Percentiles rank a stretch among this genome's conserved stretches.
These are phyloP conservation scores for Dactylonectria estremocensis DNA, from an alignment of 2,329 filamentous ascomycete species.

Conservation along the genomic window DNA sequence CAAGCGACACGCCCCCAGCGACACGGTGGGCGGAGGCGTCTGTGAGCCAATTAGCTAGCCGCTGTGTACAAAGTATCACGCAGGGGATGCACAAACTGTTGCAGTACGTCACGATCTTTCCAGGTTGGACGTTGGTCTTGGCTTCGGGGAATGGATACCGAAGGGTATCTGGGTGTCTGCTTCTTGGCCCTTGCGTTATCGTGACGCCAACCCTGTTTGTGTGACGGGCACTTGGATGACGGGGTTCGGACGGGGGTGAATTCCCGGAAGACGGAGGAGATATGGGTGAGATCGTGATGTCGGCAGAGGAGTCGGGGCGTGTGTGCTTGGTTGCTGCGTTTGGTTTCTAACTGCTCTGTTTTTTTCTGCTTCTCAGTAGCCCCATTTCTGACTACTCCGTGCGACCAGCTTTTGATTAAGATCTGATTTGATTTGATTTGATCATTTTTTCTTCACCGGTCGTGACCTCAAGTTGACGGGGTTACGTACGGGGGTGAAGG, in stretches of 20 bases:
- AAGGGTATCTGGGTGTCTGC: constrained; percentile 36
- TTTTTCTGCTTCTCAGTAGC: background rate
- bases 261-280: constrained; percentile 20
- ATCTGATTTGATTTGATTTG: constrained; percentile 24
- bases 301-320: background rate
- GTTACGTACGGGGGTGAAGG: constrained; percentile 24
- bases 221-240: constrained; percentile 26
- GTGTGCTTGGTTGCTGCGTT: background rate
- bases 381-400: background rate
- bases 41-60: constrained; percentile 13
- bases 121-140: background rate
- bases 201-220: constrained; percentile 41
- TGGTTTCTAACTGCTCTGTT: background rate
- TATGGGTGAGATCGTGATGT: constrained; percentile 12
- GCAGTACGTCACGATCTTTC: constrained; percentile 39
- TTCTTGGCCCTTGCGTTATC: constrained; percentile 38
- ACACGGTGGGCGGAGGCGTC: constrained; percentile 19
- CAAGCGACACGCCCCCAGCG: constrained; percentile 10
- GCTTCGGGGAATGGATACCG: constrained; percentile 39
- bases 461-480: constrained; percentile 41
- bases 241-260: constrained; percentile 11
- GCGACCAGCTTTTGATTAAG: background rate
- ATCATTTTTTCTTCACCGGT: constrained; percentile 34
- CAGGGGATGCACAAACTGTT: constrained; percentile 7
- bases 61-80: background rate